A percentile compares a stretch with the other conserved stretches of the same genome.
Evolutionary conservation across 108 stramenopile genomes (phyloP).

Genomic region (Cafeteria roenbergensis): DNA sequence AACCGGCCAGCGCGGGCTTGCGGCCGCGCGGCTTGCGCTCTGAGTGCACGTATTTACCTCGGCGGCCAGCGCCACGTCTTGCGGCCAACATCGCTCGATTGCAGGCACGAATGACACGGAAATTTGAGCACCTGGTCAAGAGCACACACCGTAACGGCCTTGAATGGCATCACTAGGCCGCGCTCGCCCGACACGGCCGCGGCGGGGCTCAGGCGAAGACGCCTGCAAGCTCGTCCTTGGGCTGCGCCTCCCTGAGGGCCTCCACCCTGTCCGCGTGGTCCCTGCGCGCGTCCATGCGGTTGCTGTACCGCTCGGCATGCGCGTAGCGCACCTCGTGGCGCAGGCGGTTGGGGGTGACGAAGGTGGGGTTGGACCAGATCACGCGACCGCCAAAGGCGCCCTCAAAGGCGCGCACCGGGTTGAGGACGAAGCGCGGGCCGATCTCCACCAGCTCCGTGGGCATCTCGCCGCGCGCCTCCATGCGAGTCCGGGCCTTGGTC

Average conservation of each 20-base stretch:
- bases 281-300: constrained; percentile 58
- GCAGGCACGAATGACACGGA: no score
- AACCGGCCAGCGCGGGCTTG: no score
- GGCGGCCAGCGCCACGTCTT: no score
- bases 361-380: constrained; percentile 71
- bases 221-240: constrained; percentile 24
- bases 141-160: no score
- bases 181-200: no score
- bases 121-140: no score
- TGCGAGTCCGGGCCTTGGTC: constrained; percentile 49
- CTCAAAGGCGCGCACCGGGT: constrained; percentile 84
- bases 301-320: constrained; percentile 59
- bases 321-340: constrained; percentile 56
- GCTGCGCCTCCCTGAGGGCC: constrained; percentile 16
- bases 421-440: constrained; percentile 91
- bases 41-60: no score
- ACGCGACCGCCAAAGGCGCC: constrained; percentile 96
- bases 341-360: constrained; percentile 76
- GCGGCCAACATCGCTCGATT: no score
- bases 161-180: no score
- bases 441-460: constrained; percentile 86
- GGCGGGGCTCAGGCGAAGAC: constrained; percentile 12
- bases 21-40: no score
- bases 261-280: constrained; percentile 13
- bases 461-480: constrained; percentile 63